These are phyloP conservation scores for Colletotrichum truncatum DNA, from an alignment of 2,329 filamentous ascomycete genomes.

Conservation along the genomic window DNA sequence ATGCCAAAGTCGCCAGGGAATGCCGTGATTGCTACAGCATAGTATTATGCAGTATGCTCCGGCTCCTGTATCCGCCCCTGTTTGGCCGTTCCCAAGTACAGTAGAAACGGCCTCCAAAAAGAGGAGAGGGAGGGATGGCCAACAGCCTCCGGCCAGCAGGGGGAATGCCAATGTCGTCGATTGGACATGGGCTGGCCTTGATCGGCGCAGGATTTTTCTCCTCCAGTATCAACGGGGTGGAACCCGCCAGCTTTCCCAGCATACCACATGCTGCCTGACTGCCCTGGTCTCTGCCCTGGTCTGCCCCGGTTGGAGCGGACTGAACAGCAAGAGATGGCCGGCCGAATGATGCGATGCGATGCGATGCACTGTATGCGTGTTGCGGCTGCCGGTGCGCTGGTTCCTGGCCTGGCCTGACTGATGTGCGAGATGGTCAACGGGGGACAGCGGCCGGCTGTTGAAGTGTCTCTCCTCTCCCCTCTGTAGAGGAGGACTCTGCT, in stretches of 20 bases:
- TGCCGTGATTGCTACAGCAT: neutral
- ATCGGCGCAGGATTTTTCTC: slow-evolving; percentile 19
- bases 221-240: slow-evolving; percentile 15
- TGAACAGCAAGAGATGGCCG: neutral
- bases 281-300: slow-evolving; percentile 6
- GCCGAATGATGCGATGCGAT: slow-evolving; percentile 1
- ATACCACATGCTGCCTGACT: slow-evolving; percentile 6
- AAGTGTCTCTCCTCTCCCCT: neutral
- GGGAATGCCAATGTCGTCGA: slow-evolving; percentile 28
- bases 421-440: neutral
- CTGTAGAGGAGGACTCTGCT: neutral
- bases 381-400: neutral
- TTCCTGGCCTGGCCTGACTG: slow-evolving; percentile 10
- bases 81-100: neutral
- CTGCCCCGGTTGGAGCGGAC: neutral
- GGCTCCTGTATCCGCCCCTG: neutral
- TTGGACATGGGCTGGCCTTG: slow-evolving; percentile 7
- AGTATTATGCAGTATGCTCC: slow-evolving; percentile 2
- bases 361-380: slow-evolving; percentile 3
- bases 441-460: neutral
- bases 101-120: neutral
- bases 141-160: slow-evolving; percentile 10
- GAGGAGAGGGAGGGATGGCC: neutral
- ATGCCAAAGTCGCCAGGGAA: neutral
- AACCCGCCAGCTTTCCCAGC: neutral